Percentiles rank a stretch among this genome's conserved stretches.
phyloP scores from a whole-genome alignment of 148 eudicot genomes.

The Camellia granthamiana region DNA sequence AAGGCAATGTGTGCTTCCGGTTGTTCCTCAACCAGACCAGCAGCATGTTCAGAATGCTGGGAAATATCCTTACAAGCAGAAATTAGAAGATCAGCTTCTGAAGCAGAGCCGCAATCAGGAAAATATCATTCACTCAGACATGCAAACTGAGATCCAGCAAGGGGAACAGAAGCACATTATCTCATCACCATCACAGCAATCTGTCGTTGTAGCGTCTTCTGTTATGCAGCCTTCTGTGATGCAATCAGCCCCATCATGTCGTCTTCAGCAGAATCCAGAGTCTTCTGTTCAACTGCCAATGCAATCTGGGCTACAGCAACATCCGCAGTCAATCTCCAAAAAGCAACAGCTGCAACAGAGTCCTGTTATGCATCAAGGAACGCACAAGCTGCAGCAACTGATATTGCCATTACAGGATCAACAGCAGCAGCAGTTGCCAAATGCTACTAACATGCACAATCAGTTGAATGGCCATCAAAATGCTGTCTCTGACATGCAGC shows the following conservation, averaged over 20 bases:
- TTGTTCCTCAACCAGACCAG: conserved; percentile 37
- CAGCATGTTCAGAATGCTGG: conserved; percentile 53
- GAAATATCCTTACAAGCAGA: no score
- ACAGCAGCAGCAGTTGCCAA: conserved; percentile 48
- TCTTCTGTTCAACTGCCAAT: conserved; percentile 44
- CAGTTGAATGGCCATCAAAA: conserved; percentile 54
- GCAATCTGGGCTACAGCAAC: conserved; percentile 59
- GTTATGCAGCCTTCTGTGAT: conserved; percentile 56
- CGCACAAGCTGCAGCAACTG: conserved; percentile 28
- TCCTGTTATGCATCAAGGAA: conserved; percentile 44
- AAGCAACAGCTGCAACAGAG: conserved; percentile 49
- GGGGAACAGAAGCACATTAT: no score
- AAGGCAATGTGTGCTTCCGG: conserved; percentile 50
- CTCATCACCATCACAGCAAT: conserved; percentile 44
- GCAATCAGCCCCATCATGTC: conserved; percentile 53
- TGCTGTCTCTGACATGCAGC: conserved; percentile 60
- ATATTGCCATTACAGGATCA: conserved; percentile 28
- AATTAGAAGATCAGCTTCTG: conserved; percentile 31
- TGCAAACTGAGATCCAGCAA: conserved; percentile 37
- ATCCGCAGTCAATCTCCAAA: conserved; percentile 41
- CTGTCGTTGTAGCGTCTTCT: conserved; percentile 20
- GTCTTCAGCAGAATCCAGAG: conserved; percentile 59
- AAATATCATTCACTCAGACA: conserved; percentile 37
- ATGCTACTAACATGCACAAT: conserved; percentile 39
- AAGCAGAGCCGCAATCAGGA: conserved; percentile 55